Evolutionary conservation across 352 stramenopile species (phyloP).

Genomic region (Globisporangium nagaii): DNA sequence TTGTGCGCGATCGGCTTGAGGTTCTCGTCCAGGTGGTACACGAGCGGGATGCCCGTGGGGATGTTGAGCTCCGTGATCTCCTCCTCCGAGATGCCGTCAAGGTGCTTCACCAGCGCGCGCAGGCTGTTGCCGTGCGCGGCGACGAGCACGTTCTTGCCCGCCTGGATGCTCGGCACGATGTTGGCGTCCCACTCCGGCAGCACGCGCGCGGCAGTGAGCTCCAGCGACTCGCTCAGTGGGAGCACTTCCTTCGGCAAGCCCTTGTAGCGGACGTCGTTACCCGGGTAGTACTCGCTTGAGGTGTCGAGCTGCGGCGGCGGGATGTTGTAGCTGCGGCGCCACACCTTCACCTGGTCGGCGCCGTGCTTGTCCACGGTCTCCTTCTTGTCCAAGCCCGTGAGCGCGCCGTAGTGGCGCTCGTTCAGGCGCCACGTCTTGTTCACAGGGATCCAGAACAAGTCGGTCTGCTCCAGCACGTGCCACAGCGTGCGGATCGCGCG

Average conservation of each 20-base stretch:
- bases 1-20: constrained; percentile 78
- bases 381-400: constrained; percentile 98
- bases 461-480: constrained; percentile 92
- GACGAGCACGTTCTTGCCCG: constrained; percentile 94
- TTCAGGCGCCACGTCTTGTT: constrained; percentile 97
- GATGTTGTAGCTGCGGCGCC: constrained; percentile 97
- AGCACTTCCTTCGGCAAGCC: constrained; percentile 83
- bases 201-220: constrained; percentile 91
- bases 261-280: constrained; percentile 89
- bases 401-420: constrained; percentile 97
- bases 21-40: constrained; percentile 87
- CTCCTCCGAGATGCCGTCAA: constrained; percentile 89
- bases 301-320: constrained; percentile 92
- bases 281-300: constrained; percentile 88
- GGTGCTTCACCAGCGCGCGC: constrained; percentile 90
- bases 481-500: constrained; percentile 92
- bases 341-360: constrained; percentile 92
- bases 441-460: constrained; percentile 94
- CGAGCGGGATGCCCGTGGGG: constrained; percentile 85
- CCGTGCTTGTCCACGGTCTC: constrained; percentile 98
- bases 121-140: constrained; percentile 94
- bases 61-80: constrained; percentile 95
- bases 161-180: constrained; percentile 89
- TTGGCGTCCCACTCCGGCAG: constrained; percentile 88
- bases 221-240: constrained; percentile 90